Evolutionary conservation across 345 rosid genomes (phyloP).

Genomic region (Arabidopsis suecica): DNA sequence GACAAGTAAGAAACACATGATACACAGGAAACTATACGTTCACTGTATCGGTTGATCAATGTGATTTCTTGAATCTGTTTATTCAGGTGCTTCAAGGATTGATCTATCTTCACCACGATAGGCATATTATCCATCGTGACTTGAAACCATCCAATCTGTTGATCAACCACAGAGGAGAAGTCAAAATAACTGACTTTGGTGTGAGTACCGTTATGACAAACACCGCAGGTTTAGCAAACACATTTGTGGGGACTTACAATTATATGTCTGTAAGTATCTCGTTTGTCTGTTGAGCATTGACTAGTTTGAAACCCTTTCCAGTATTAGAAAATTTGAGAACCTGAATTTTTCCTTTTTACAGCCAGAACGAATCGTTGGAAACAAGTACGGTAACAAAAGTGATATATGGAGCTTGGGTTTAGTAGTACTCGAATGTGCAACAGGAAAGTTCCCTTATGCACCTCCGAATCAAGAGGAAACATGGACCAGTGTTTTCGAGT

Average conservation of each 20-base stretch:
- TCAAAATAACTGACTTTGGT: slow-evolving; percentile 92
- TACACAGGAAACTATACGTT: neutral
- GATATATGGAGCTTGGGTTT: slow-evolving; percentile 99
- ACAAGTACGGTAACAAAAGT: slow-evolving; percentile 65
- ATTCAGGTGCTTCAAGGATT: slow-evolving; percentile 78
- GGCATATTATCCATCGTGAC: slow-evolving; percentile 88
- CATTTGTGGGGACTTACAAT: slow-evolving; percentile 84
- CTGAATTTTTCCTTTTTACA: slow-evolving; percentile 21
- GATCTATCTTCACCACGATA: slow-evolving; percentile 80
- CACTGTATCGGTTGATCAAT: neutral
- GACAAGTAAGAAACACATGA: slow-evolving; percentile 59
- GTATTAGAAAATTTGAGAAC: neutral
- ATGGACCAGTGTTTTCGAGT: slow-evolving; percentile 80
- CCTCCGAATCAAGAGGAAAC: slow-evolving; percentile 71
- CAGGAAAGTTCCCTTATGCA: slow-evolving; percentile 77
- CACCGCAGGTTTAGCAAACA: slow-evolving; percentile 81
- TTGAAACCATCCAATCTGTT: slow-evolving; percentile 86
- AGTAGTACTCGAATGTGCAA: slow-evolving; percentile 87
- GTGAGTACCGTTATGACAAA: slow-evolving; percentile 81
- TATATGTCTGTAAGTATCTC: slow-evolving; percentile 83
- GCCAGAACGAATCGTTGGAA: slow-evolving; percentile 93
- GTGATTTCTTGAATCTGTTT: slow-evolving; percentile 5
- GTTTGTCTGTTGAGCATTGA: neutral
- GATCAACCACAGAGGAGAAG: slow-evolving; percentile 87
- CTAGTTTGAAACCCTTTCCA: neutral